Percentiles rank a stretch among this genome's conserved stretches.
These are phyloP conservation scores for Colletotrichum lini DNA, from an alignment of 2,329 filamentous ascomycete species.

Conservation along the genomic window DNA sequence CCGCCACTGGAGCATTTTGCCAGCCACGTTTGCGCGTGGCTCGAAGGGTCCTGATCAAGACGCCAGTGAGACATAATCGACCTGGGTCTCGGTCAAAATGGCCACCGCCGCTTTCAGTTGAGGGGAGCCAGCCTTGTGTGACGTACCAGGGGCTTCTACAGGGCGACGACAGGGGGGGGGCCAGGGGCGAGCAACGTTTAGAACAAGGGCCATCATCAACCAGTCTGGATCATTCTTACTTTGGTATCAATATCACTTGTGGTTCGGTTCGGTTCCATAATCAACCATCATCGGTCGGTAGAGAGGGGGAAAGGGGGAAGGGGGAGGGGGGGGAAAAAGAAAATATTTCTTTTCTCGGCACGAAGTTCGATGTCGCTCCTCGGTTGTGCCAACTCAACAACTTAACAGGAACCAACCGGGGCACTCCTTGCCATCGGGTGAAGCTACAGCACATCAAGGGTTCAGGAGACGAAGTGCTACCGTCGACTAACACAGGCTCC, in stretches of 20 bases:
- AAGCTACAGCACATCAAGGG: background rate
- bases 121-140: background rate
- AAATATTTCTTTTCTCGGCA: no score
- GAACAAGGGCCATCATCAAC: no score
- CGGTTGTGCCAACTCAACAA: background rate
- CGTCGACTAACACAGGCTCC: background rate
- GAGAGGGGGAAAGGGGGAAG: no score
- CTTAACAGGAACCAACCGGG: no score
- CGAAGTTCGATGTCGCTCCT: background rate
- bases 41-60: conserved; percentile 7
- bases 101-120: background rate
- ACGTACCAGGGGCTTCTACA: background rate
- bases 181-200: background rate
- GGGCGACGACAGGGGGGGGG: background rate
- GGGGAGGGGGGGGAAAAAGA: no score
- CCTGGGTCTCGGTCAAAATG: background rate
- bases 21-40: conserved; percentile 13
- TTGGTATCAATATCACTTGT: background rate
- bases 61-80: conserved; percentile 23
- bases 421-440: background rate
- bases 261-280: background rate
- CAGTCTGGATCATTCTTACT: background rate
- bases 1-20: conserved; percentile 11
- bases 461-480: background rate
- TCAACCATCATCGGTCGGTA: no score